phyloP scores from a whole-genome alignment of 306 rosid species.

The Quercus dentata region DNA sequence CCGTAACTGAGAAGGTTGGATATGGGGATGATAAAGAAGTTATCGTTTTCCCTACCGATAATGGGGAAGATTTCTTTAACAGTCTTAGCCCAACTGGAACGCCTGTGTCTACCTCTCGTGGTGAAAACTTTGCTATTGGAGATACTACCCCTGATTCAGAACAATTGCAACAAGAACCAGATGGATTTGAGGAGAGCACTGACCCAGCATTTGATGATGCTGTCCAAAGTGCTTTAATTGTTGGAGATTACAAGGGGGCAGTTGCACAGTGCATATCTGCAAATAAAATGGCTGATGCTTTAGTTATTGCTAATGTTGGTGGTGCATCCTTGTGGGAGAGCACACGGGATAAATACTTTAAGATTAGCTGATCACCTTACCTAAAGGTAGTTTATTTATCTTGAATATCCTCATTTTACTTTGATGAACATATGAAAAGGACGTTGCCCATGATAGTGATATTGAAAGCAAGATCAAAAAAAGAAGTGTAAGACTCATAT shows the following conservation, averaged over 20 bases:
- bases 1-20: constrained; percentile 43
- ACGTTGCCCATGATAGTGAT: no score
- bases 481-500: no score
- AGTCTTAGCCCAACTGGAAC: constrained; percentile 96
- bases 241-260: constrained; percentile 92
- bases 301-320: no score
- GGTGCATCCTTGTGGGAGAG: no score
- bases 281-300: constrained; percentile 57
- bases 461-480: no score
- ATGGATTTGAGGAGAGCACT: constrained; percentile 57
- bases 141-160: constrained; percentile 51
- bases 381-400: no score
- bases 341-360: no score
- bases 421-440: no score
- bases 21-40: constrained; percentile 47
- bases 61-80: constrained; percentile 97
- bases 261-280: constrained; percentile 81
- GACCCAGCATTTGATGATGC: constrained; percentile 82
- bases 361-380: no score
- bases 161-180: constrained; percentile 55
- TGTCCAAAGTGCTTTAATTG: constrained; percentile 53
- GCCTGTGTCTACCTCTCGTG: constrained; percentile 47
- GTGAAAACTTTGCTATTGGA: constrained; percentile 41
- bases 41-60: constrained; percentile 47
- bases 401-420: no score